Evolutionary conservation across 768 basidiomycete genomes (phyloP).

Genomic region (Dacryopinax primogenitus): DNA sequence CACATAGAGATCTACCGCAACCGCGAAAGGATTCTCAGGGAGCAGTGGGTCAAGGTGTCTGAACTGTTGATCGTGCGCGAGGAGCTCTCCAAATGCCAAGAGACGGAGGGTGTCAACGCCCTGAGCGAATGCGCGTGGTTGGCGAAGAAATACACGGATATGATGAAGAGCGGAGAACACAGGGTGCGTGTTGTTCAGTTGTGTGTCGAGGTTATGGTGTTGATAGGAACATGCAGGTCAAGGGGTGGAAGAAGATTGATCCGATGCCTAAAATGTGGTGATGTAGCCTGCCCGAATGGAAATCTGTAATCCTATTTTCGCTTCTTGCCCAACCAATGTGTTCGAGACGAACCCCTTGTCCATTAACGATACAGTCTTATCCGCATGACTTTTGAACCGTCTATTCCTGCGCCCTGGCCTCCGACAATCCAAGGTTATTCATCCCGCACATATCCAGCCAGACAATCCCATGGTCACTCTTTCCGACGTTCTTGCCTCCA

Average conservation of each 20-base stretch:
- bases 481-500: constrained; percentile 10
- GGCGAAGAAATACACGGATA: constrained; percentile 63
- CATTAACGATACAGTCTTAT: too few relatives aligned
- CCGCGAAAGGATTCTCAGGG: constrained; percentile 66
- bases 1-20: constrained; percentile 17
- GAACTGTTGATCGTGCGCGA: constrained; percentile 78
- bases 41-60: constrained; percentile 93
- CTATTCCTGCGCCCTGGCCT: neutral
- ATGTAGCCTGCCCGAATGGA: neutral
- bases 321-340: neutral
- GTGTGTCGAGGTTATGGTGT: neutral
- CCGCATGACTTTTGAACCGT: too few relatives aligned
- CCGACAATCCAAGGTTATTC: neutral
- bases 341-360: too few relatives aligned
- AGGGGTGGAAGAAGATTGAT: constrained; percentile 7
- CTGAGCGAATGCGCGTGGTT: constrained; percentile 80
- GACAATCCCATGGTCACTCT: constrained; percentile 15
- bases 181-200: constrained; percentile 42
- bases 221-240: neutral
- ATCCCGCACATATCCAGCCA: constrained; percentile 5
- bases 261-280: neutral
- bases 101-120: constrained; percentile 81
- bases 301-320: neutral
- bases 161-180: constrained; percentile 52
- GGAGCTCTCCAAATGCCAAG: constrained; percentile 80